Evolutionary conservation across 768 basidiomycete genomes (phyloP).

Genomic region (Russula virescens): DNA sequence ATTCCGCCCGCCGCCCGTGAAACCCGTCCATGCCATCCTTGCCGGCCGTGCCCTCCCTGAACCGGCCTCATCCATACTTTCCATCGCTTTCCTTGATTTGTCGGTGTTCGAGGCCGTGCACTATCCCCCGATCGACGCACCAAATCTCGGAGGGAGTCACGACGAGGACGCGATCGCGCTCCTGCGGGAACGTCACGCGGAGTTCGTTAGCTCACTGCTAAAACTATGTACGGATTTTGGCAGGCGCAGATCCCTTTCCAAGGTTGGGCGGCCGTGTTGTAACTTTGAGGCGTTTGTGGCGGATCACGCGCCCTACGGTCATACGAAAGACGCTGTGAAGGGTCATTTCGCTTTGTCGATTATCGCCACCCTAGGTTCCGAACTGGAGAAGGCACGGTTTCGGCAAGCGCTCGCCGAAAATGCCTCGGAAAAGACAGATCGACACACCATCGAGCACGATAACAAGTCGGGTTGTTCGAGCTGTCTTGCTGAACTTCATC

Average conservation of each 20-base stretch:
- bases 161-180: constrained; percentile 2
- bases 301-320: background rate
- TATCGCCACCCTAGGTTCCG: constrained; percentile 8
- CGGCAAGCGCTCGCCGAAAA: background rate
- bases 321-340: background rate
- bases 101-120: constrained; percentile 1
- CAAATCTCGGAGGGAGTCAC: background rate
- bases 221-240: constrained; percentile 7
- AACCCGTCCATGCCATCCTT: constrained; percentile 8
- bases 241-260: constrained; percentile 15
- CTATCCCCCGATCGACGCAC: background rate
- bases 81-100: constrained; percentile 16
- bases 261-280: constrained; percentile 17
- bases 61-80: constrained; percentile 11
- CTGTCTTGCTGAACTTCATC: constrained; percentile 19
- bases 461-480: constrained; percentile 2
- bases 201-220: constrained; percentile 3
- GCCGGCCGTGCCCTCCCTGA: constrained; percentile 13
- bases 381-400: constrained; percentile 2
- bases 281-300: constrained; percentile 6
- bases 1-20: background rate
- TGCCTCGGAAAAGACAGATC: background rate
- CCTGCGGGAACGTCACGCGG: constrained; percentile 10
- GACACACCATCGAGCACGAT: background rate
- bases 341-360: constrained; percentile 16